phyloP scores from a whole-genome alignment of 2,329 filamentous ascomycete genomes.

The Phaeosphaeriaceae sp. region DNA sequence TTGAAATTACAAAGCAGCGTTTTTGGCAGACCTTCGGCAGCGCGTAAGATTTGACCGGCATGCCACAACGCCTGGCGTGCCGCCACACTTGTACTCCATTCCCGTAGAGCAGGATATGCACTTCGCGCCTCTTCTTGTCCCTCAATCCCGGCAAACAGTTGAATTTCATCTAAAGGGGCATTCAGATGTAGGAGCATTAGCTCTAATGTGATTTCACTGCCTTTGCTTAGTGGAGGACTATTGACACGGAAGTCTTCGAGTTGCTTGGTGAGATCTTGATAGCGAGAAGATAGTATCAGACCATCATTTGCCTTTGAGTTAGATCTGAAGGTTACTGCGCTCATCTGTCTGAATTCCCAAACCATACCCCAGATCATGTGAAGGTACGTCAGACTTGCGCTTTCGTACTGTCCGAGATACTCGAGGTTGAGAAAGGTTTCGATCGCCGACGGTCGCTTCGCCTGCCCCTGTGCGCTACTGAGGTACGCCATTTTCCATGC shows the following conservation, averaged over 20 bases:
- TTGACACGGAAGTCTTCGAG: slow-evolving; percentile 60
- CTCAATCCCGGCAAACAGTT: slow-evolving; percentile 71
- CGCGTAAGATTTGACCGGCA: slow-evolving; percentile 69
- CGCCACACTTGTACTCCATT: slow-evolving; percentile 63
- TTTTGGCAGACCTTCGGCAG: slow-evolving; percentile 61
- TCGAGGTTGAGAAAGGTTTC: slow-evolving; percentile 39
- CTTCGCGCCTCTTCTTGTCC: slow-evolving; percentile 69
- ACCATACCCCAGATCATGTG: slow-evolving; percentile 71
- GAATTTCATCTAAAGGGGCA: slow-evolving; percentile 68
- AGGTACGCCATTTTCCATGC: slow-evolving; percentile 71
- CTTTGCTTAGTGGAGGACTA: slow-evolving; percentile 49
- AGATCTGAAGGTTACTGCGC: slow-evolving; percentile 58
- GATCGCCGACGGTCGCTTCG: slow-evolving; percentile 33
- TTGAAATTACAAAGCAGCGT: slow-evolving; percentile 68
- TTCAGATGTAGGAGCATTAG: slow-evolving; percentile 69
- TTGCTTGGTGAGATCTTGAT: slow-evolving; percentile 66
- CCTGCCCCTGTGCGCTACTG: slow-evolving; percentile 27
- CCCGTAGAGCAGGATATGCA: slow-evolving; percentile 63
- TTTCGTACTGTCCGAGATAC: slow-evolving; percentile 25
- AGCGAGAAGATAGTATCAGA: slow-evolving; percentile 47
- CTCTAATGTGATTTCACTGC: slow-evolving; percentile 47
- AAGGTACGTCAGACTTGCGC: slow-evolving; percentile 64
- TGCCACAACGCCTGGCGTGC: slow-evolving; percentile 69
- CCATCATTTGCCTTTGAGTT: slow-evolving; percentile 29
- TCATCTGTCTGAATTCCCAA: slow-evolving; percentile 69